A percentile compares a stretch with the other conserved stretches of the same genome.
These are phyloP conservation scores for Suhomyces panamericanus DNA, from an alignment of 1,139 yeast species.

Conservation along the genomic window DNA sequence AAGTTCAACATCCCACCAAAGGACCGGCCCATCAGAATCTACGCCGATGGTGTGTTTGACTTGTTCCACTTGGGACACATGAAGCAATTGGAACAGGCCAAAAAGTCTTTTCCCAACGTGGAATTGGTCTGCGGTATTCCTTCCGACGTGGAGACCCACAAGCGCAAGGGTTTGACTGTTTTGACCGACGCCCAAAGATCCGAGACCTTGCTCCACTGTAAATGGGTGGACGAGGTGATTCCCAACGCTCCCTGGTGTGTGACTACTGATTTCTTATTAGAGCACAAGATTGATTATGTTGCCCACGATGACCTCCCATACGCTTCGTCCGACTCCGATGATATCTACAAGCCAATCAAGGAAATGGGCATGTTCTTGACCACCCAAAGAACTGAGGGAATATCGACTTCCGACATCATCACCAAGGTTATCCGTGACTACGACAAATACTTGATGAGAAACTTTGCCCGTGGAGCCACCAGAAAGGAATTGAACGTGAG, in stretches of 20 bases:
- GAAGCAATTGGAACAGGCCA: constrained; percentile 92
- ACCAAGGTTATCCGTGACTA: constrained; percentile 93
- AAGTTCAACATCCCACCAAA: constrained; percentile 77
- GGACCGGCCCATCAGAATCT: constrained; percentile 84
- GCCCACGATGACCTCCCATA: constrained; percentile 98
- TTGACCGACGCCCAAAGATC: constrained; percentile 82
- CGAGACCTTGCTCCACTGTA: constrained; percentile 86
- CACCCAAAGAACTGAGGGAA: constrained; percentile 95
- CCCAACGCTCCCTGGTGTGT: constrained; percentile 97
- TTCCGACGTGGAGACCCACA: constrained; percentile 85
- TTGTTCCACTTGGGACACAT: constrained; percentile 95
- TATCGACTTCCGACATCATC: constrained; percentile 92
- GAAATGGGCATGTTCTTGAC: constrained; percentile 87
- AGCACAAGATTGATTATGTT: constrained; percentile 88
- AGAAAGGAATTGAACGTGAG: constrained; percentile 94
- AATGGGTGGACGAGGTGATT: constrained; percentile 96
- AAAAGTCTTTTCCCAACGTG: constrained; percentile 85
- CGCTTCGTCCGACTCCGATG: constrained; percentile 83
- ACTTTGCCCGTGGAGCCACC: constrained; percentile 96
- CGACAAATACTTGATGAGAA: constrained; percentile 94
- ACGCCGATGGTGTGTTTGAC: constrained; percentile 98
- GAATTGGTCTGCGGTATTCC: constrained; percentile 90
- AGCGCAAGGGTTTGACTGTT: constrained; percentile 89
- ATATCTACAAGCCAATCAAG: constrained; percentile 89
- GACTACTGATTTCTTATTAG: constrained; percentile 71